A percentile compares a stretch with the other conserved stretches of the same genome.
These are phyloP conservation scores for Sporobolomyces roseus DNA, from an alignment of 768 basidiomycete genomes.

Conservation along the genomic window DNA sequence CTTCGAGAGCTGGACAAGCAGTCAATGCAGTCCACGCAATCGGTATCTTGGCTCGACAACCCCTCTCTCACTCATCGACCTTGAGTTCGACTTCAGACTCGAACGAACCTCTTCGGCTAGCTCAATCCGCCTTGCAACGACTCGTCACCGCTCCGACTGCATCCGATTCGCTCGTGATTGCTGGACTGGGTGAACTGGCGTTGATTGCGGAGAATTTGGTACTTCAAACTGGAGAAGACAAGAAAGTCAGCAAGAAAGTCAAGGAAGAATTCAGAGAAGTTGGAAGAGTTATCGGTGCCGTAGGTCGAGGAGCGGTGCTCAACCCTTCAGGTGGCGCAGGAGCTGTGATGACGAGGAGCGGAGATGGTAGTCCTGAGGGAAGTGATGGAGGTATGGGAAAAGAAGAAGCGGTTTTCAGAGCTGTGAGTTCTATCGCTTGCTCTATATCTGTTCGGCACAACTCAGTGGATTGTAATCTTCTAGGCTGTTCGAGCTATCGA, in stretches of 20 bases:
- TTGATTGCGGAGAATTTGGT: constrained; percentile 6
- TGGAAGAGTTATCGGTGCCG: constrained; percentile 2
- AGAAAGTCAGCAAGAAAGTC: background rate
- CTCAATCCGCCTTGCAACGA: background rate
- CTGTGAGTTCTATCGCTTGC: background rate
- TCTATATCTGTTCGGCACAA: background rate
- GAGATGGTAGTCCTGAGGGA: background rate
- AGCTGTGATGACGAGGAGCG: background rate
- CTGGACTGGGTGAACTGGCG: background rate
- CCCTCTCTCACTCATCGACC: background rate
- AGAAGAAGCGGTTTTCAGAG: constrained; percentile 7
- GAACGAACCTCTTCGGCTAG: background rate
- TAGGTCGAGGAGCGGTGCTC: constrained; percentile 7
- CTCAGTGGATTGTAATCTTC: too few species aligned
- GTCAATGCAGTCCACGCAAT: background rate
- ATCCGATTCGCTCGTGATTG: background rate
- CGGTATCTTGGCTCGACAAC: background rate
- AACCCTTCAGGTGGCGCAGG: background rate
- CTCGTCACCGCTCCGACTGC: constrained; percentile 1
- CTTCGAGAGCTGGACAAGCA: background rate
- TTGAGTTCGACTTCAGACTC: background rate
- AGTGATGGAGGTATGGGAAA: background rate
- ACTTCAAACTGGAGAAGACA: background rate
- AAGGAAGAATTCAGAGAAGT: constrained; percentile 5
- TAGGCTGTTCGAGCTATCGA: constrained; percentile 9